A percentile compares a stretch with the other conserved stretches of the same genome.
These are phyloP conservation scores for Ceratobasidium sp. DNA, from an alignment of 1,284 basidiomycete genomes.

Conservation along the genomic window DNA sequence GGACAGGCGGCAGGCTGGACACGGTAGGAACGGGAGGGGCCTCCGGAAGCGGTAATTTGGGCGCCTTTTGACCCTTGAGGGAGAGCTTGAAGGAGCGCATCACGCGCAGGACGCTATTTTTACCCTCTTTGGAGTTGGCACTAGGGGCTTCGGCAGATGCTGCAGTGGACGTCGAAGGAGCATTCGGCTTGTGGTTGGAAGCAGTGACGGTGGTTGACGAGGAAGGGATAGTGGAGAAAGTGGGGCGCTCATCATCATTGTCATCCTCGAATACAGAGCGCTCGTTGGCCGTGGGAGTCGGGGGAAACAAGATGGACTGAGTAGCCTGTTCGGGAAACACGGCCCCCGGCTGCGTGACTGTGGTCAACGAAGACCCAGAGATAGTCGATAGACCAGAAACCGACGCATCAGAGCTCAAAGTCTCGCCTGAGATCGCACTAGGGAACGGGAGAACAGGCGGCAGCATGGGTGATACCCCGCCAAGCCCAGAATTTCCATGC, in stretches of 20 bases:
- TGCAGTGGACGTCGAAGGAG: conserved; percentile 22
- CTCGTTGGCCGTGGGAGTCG: conserved; percentile 12
- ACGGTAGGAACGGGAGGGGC: conserved; percentile 22
- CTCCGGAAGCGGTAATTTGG: conserved; percentile 18
- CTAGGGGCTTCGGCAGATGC: conserved; percentile 2
- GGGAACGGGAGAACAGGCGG: conserved; percentile 25
- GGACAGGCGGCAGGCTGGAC: conserved; percentile 12
- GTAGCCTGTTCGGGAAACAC: neutral
- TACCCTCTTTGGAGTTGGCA: neutral
- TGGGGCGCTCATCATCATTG: neutral
- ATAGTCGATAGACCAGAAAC: conserved; percentile 26
- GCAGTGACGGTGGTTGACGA: neutral
- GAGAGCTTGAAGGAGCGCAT: conserved; percentile 39
- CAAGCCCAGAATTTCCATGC: neutral
- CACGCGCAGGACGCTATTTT: conserved; percentile 21
- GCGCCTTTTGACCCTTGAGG: conserved; percentile 36
- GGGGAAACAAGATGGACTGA: conserved; percentile 18
- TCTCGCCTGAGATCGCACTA: neutral
- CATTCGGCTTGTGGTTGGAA: conserved; percentile 22
- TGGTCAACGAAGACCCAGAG: conserved; percentile 19
- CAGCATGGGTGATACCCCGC: conserved; percentile 10
- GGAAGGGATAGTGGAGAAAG: neutral
- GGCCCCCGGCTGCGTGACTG: neutral
- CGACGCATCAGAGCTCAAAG: conserved; percentile 24
- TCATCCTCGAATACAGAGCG: conserved; percentile 37